A percentile compares a stretch with the other conserved stretches of the same genome.
Evolutionary conservation across 805 yeast species (phyloP).

Genomic region (Metschnikowia anglica): DNA sequence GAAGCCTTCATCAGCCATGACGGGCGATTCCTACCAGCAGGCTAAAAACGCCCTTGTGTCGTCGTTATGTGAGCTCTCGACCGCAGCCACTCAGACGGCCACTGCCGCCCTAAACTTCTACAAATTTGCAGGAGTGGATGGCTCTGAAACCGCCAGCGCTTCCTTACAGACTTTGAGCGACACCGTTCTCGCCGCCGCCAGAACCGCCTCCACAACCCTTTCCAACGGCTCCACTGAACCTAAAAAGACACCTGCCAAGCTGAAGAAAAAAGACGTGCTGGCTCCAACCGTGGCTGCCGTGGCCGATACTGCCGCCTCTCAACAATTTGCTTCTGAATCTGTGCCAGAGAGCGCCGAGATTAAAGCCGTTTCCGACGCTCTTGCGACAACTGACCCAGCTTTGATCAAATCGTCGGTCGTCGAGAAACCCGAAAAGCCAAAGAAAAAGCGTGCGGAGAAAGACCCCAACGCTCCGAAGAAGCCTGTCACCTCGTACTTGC

Average conservation of each 20-base stretch:
- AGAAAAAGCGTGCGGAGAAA: slow-evolving; percentile 49
- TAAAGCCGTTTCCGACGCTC: background rate
- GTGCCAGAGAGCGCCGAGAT: background rate
- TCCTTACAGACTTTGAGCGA: slow-evolving; percentile 33
- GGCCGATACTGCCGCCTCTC: background rate
- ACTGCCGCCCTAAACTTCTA: slow-evolving; percentile 75
- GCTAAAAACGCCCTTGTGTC: slow-evolving; percentile 54
- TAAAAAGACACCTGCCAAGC: slow-evolving; percentile 11
- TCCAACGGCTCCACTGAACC: slow-evolving; percentile 18
- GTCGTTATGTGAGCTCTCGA: slow-evolving; percentile 76
- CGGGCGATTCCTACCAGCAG: slow-evolving; percentile 10
- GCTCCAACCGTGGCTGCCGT: slow-evolving; percentile 7
- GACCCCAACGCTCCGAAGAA: slow-evolving; percentile 97
- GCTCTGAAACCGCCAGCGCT: slow-evolving; percentile 37
- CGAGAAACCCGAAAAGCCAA: slow-evolving; percentile 23
- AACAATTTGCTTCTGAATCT: background rate
- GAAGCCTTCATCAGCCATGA: background rate
- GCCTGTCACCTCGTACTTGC: slow-evolving; percentile 84
- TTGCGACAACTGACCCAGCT: slow-evolving; percentile 11
- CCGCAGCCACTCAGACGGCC: slow-evolving; percentile 85
- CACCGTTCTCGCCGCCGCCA: slow-evolving; percentile 29
- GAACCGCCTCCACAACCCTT: slow-evolving; percentile 39
- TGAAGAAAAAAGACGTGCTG: slow-evolving; percentile 18
- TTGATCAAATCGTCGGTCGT: slow-evolving; percentile 4
- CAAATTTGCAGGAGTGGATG: slow-evolving; percentile 53